Evolutionary conservation across 163 green algal genomes (phyloP).

Genomic region (Chloromonas sp.): DNA sequence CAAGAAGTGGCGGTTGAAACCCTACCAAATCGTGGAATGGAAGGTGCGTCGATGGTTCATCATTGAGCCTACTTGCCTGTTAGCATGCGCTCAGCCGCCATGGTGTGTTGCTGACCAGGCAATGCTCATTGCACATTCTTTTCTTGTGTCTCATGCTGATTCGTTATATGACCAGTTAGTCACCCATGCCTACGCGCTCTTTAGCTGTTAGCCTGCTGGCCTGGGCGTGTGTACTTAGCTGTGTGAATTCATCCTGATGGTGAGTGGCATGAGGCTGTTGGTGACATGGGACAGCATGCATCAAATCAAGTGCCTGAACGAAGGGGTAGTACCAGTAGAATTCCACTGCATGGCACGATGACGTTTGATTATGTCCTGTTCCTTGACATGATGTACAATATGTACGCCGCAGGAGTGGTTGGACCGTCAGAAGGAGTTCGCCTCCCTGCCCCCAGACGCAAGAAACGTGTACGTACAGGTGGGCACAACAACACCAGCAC

Average conservation of each 20-base stretch:
- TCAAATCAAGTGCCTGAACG: no score
- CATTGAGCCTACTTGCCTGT: background rate
- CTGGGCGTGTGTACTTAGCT: no score
- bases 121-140: background rate
- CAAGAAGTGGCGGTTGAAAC: constrained; percentile 46
- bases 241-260: no score
- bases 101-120: background rate
- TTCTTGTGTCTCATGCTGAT: background rate
- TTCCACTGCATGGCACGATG: no score
- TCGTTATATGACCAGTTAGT: no score
- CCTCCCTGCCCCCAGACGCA: constrained; percentile 17
- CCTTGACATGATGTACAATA: no score
- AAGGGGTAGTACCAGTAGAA: no score
- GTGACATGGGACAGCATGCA: no score
- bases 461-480: constrained; percentile 45
- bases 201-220: no score
- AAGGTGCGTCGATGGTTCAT: constrained; percentile 21
- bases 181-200: no score
- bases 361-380: no score
- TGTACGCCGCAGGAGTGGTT: constrained; percentile 47
- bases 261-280: no score
- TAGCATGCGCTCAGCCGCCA: background rate
- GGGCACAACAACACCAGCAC: background rate
- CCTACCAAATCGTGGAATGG: constrained; percentile 57
- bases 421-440: constrained; percentile 51